Evolutionary conservation across 2,329 filamentous ascomycete genomes (phyloP).

Genomic region (Colletotrichum tamarilloi): DNA sequence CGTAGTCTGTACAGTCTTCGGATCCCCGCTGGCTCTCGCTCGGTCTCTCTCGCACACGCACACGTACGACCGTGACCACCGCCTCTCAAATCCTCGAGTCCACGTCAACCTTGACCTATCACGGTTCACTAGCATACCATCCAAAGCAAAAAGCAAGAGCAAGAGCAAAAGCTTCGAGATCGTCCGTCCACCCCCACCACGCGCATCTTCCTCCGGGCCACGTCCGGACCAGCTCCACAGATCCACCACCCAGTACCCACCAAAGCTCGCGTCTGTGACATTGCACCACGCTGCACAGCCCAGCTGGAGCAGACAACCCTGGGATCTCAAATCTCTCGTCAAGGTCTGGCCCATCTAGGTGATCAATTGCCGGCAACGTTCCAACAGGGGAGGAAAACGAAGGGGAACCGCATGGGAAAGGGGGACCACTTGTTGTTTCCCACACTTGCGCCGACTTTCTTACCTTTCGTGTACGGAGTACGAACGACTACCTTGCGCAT

Average conservation of each 20-base stretch:
- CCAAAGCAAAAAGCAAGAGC: background rate
- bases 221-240: conserved; percentile 22
- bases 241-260: conserved; percentile 16
- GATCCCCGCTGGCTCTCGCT: background rate
- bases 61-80: background rate
- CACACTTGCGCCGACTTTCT: background rate
- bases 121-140: background rate
- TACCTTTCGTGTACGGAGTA: too few relatives aligned
- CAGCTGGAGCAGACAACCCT: conserved; percentile 18
- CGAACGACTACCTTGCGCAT: background rate
- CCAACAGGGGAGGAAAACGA: background rate
- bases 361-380: conserved; percentile 13
- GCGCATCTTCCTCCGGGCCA: background rate
- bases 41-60: background rate
- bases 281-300: conserved; percentile 28
- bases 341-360: background rate
- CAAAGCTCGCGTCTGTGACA: conserved; percentile 8
- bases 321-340: conserved; percentile 8
- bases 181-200: background rate
- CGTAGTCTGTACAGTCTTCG: background rate
- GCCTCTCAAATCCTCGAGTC: too few relatives aligned
- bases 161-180: background rate
- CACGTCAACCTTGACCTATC: too few relatives aligned
- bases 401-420: background rate
- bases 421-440: conserved; percentile 8